Percentiles rank a stretch among this genome's conserved stretches.
Conservation (phyloP, 176 grass and related monocot genomes). For the Otatea glauca region DNA sequence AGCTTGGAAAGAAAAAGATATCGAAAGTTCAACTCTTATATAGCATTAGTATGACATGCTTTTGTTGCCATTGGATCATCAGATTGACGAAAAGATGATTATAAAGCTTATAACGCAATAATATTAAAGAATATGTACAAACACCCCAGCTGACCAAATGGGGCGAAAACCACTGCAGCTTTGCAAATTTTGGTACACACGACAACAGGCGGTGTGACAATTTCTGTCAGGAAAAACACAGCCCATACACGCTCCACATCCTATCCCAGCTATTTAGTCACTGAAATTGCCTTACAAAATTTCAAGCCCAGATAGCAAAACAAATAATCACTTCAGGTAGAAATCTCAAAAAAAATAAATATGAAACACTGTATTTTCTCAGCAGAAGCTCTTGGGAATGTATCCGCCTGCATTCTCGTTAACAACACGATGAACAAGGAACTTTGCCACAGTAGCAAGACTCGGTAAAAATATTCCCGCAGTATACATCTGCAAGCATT, state of each 20-base stretch:
- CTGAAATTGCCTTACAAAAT: slow-evolving; percentile 42
- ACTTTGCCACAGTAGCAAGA: slow-evolving; percentile 42
- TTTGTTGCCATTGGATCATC: neutral
- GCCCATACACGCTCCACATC: slow-evolving; percentile 36
- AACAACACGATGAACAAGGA: slow-evolving; percentile 33
- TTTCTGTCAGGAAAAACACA: slow-evolving; percentile 55
- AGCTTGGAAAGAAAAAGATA: neutral
- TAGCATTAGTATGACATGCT: slow-evolving; percentile 23
- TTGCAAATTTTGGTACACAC: slow-evolving; percentile 49
- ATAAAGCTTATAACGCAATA: neutral
- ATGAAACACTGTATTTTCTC: slow-evolving; percentile 49
- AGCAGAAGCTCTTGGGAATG: slow-evolving; percentile 28
- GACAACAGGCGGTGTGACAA: slow-evolving; percentile 54
- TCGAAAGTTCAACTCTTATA: neutral
- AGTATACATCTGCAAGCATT: slow-evolving; percentile 56
- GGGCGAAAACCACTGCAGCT: slow-evolving; percentile 16
- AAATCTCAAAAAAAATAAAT: slow-evolving; percentile 35
- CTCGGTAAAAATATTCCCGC: slow-evolving; percentile 37
- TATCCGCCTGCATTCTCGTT: slow-evolving; percentile 37
- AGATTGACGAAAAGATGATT: neutral
- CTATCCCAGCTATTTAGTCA: slow-evolving; percentile 21
- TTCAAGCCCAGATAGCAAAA: slow-evolving; percentile 37
- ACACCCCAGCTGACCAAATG: slow-evolving; percentile 25
- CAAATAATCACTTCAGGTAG: slow-evolving; percentile 8
- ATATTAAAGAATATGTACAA: slow-evolving; percentile 40